phyloP scores from a whole-genome alignment of 2,329 filamentous ascomycete genomes.

The Pseudocercospora fijiensis region DNA sequence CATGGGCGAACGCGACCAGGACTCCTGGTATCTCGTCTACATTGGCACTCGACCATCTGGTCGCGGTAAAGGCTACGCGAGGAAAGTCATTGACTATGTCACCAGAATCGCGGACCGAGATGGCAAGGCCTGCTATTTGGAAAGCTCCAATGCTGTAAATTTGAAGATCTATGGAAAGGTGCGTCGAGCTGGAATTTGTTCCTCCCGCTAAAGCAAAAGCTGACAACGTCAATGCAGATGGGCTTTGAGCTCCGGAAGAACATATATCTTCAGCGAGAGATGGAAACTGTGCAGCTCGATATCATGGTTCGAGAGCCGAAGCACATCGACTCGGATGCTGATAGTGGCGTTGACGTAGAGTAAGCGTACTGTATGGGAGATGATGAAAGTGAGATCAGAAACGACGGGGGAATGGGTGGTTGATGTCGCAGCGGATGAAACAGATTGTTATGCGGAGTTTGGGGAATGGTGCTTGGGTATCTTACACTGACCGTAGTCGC shows the following conservation, averaged over 20 bases:
- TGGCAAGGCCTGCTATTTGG: conserved; percentile 69
- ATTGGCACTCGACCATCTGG: conserved; percentile 71
- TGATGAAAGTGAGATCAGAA: background rate
- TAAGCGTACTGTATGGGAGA: conserved; percentile 4
- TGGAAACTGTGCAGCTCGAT: conserved; percentile 63
- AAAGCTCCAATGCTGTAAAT: conserved; percentile 70
- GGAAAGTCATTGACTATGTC: conserved; percentile 69
- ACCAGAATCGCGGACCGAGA: conserved; percentile 67
- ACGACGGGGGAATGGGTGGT: background rate
- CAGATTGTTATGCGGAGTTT: conserved; percentile 18
- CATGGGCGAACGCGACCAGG: conserved; percentile 64
- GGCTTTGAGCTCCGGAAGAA: conserved; percentile 67
- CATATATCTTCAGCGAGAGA: conserved; percentile 61
- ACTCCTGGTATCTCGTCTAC: conserved; percentile 81
- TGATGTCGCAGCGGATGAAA: conserved; percentile 19
- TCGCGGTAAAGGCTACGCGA: conserved; percentile 70
- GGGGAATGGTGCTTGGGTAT: background rate
- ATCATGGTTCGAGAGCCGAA: conserved; percentile 78
- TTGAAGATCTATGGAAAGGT: conserved; percentile 66
- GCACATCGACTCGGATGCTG: conserved; percentile 19
- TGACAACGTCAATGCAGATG: conserved; percentile 46
- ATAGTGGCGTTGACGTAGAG: conserved; percentile 26
- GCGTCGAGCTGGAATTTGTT: background rate
- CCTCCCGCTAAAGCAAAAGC: background rate
- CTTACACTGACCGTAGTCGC: conserved; percentile 13